These are phyloP conservation scores for Xylaria sp. DNA, from an alignment of 2,329 filamentous ascomycete genomes.

Conservation along the genomic window DNA sequence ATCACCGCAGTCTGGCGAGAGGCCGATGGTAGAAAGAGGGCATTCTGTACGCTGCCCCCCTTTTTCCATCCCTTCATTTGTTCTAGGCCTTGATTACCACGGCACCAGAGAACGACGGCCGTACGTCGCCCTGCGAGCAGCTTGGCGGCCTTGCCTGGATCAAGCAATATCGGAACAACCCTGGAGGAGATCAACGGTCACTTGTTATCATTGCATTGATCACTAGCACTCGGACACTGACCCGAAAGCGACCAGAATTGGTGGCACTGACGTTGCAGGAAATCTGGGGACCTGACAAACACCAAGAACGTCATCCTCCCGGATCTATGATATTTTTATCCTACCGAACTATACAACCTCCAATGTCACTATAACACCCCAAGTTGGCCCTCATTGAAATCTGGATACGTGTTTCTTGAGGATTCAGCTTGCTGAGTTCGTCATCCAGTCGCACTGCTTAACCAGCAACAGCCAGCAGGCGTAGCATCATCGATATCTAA, in stretches of 20 bases:
- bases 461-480: slow-evolving; percentile 16
- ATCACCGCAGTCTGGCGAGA: slow-evolving; percentile 7
- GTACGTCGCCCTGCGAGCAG: slow-evolving; percentile 29
- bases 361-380: slow-evolving; percentile 21
- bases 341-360: slow-evolving; percentile 19
- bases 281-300: slow-evolving; percentile 23
- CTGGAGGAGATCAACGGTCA: slow-evolving; percentile 32
- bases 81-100: slow-evolving; percentile 1
- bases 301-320: slow-evolving; percentile 31
- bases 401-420: slow-evolving; percentile 15
- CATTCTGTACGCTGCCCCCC: slow-evolving; percentile 7
- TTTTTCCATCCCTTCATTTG: slow-evolving; percentile 1
- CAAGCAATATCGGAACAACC: slow-evolving; percentile 36
- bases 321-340: slow-evolving; percentile 27
- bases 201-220: slow-evolving; percentile 28
- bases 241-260: slow-evolving; percentile 32
- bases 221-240: slow-evolving; percentile 32
- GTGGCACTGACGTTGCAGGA: slow-evolving; percentile 31
- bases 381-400: slow-evolving; percentile 3
- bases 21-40: slow-evolving; percentile 24
- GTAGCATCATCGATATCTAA: slow-evolving; percentile 10
- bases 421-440: slow-evolving; percentile 14
- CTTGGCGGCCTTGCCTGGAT: slow-evolving; percentile 27
- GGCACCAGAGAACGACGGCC: slow-evolving; percentile 11
- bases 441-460: slow-evolving; percentile 11